A percentile compares a stretch with the other conserved stretches of the same genome.
Evolutionary conservation across 164 flowering plant genomes (phyloP).

Genomic region (Piper betle): DNA sequence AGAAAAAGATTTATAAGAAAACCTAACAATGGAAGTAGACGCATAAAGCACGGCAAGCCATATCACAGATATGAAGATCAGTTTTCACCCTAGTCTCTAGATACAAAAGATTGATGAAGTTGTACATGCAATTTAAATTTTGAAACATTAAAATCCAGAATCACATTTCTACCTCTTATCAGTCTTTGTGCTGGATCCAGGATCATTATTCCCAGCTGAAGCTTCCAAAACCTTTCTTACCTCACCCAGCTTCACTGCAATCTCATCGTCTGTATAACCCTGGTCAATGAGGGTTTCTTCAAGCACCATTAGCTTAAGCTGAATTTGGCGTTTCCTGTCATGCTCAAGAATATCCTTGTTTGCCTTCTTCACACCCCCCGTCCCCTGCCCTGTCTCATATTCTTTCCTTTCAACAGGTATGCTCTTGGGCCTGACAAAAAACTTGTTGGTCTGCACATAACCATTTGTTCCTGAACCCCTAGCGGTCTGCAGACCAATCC

Average conservation of each 20-base stretch:
- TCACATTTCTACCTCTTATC: conserved; percentile 7
- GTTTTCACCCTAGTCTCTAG: too few relatives aligned
- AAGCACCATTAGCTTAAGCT: conserved; percentile 65
- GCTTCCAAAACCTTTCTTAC: conserved; percentile 44
- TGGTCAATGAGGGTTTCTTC: conserved; percentile 74
- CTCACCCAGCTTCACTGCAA: conserved; percentile 49
- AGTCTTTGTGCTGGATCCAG: conserved; percentile 7
- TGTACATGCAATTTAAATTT: too few relatives aligned
- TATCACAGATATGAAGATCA: too few relatives aligned
- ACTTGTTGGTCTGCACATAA: conserved; percentile 69
- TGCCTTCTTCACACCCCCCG: conserved; percentile 69
- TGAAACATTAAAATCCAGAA: too few relatives aligned
- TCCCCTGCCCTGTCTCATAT: conserved; percentile 59
- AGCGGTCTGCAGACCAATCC: conserved; percentile 78
- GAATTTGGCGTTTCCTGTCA: conserved; percentile 78
- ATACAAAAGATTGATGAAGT: too few relatives aligned
- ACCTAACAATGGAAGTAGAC: too few relatives aligned
- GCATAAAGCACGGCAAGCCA: too few relatives aligned
- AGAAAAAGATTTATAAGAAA: too few relatives aligned
- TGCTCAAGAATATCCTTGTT: conserved; percentile 84
- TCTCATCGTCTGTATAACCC: conserved; percentile 76
- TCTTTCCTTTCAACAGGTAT: conserved; percentile 32
- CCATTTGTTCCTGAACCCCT: conserved; percentile 97
- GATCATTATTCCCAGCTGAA: conserved; percentile 25
- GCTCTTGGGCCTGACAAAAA: conserved; percentile 50